Evolutionary conservation across 1,139 yeast species (phyloP), one percentile per base, ranked within the genome.

Genomic region (Magnusiomyces suaveolens): DNA sequence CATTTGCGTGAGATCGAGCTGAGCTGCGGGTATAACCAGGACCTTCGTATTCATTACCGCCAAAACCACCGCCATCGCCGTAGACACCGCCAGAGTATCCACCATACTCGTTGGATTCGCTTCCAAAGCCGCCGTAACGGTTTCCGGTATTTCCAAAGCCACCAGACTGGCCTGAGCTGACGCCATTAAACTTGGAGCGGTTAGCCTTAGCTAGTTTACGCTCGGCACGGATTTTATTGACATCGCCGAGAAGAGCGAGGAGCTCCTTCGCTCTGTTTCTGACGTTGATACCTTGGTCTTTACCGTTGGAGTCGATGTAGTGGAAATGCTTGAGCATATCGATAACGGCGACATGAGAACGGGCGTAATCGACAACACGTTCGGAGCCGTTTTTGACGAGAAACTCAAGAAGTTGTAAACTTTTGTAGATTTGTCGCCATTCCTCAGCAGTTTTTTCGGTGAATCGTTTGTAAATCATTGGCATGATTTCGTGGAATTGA

Each of bases 351-450:
- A 87, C 69, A 68, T 89, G 94, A 33, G 94, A 81, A 56, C 97
- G 78, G 2, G 95, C 90, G 61, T 92, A 97, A 71, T 92, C 98
- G 57, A 94, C 94, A 60, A 94, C 88, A 60, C 97, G 76, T 69
- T 94, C 98, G 39, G 92, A 81, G 0, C 98, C 99, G 66, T 92
- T 87, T 68, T 88, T 88, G 60, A 94, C 79, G 64, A 92, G 77
- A 68, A 87, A 92, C 64, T 92, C 99, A 68, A 92, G 78, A 66
- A 92, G 76, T 69, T 90, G 97, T 62, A 92, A 76, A 8, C 96
- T 83, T 72, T 92, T 92, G 74, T 92, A 92, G 60, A 92, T 90
- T 69, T 92, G 99, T 69, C 99, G 82, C 99, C 99, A 92, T 72
- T 92, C 97, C 66, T 83, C 85, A 53, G 97, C 96, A 4, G 94